Conservation (phyloP, 768 basidiomycete genomes). For the Pisolithus sp. region DNA sequence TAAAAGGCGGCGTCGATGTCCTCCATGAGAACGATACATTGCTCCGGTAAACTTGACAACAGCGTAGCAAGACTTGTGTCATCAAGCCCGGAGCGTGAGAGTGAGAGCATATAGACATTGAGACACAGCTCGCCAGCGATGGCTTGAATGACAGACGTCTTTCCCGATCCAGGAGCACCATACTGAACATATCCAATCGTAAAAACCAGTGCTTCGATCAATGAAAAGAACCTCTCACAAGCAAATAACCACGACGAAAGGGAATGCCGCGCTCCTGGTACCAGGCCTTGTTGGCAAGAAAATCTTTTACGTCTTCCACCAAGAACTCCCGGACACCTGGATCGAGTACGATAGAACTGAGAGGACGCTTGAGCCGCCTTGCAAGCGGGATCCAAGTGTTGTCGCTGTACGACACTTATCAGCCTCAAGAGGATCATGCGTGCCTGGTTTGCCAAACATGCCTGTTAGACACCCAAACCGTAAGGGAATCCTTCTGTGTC, state of each 20-base stretch:
- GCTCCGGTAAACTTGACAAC: conserved; percentile 57
- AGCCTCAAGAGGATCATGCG: no score
- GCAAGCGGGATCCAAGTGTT: conserved; percentile 50
- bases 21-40: conserved; percentile 75
- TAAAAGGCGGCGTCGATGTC: conserved; percentile 78
- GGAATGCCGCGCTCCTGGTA: conserved; percentile 74
- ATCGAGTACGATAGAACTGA: conserved; percentile 65
- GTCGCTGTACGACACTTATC: no score
- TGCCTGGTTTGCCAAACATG: conserved; percentile 10
- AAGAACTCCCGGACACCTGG: conserved; percentile 61
- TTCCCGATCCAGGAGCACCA: conserved; percentile 73
- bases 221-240: conserved; percentile 27
- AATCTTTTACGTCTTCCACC: conserved; percentile 64
- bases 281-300: conserved; percentile 64
- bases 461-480: conserved; percentile 46
- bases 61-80: conserved; percentile 53
- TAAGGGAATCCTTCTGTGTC: conserved; percentile 46
- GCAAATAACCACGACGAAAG: conserved; percentile 74
- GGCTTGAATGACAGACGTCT: conserved; percentile 71
- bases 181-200: conserved; percentile 21
- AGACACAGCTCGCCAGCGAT: conserved; percentile 74
- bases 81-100: conserved; percentile 57
- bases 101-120: conserved; percentile 66
- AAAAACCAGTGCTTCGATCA: no score
- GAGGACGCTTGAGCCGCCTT: conserved; percentile 56